phyloP scores from a whole-genome alignment of 1,284 basidiomycete species.

The Trichosporon coremiiforme region DNA sequence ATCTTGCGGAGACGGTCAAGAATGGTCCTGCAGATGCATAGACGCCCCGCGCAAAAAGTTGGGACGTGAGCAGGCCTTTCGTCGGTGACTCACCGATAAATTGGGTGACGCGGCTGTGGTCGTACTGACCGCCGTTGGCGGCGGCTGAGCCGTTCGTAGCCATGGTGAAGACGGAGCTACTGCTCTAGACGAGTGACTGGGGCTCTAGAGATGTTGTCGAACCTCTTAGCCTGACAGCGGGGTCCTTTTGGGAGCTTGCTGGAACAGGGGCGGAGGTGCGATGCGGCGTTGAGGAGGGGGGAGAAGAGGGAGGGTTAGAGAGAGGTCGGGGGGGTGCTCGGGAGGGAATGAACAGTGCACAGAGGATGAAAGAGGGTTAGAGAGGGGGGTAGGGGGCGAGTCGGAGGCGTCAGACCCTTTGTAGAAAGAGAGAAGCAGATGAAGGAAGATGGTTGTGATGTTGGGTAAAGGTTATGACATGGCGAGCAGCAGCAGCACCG shows the following conservation, averaged over 20 bases:
- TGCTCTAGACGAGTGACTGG: not conserved
- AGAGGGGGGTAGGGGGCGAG: not conserved
- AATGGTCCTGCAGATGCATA: not conserved
- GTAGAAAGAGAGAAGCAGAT: constrained; percentile 13
- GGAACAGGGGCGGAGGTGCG: constrained; percentile 4
- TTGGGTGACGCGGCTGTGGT: constrained; percentile 71
- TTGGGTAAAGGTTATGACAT: constrained; percentile 14
- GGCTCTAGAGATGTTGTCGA: constrained; percentile 10
- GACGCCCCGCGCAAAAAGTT: not conserved
- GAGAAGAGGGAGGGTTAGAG: not conserved
- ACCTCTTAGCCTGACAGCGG: constrained; percentile 14
- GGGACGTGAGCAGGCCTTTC: not conserved
- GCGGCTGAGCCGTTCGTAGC: constrained; percentile 39
- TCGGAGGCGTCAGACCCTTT: constrained; percentile 12
- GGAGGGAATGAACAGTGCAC: not conserved
- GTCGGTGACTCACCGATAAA: constrained; percentile 66
- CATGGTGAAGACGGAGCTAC: constrained; percentile 31
- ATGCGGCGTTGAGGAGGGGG: not conserved
- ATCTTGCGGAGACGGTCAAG: not conserved
- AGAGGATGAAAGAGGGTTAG: not conserved
- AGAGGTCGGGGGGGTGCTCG: not conserved
- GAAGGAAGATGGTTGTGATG: not conserved
- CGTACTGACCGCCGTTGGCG: constrained; percentile 44
- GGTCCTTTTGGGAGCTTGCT: constrained; percentile 10
- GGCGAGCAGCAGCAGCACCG: not conserved